Conservation (phyloP, 164 flowering plant genomes). For the Berberis thunbergii region DNA sequence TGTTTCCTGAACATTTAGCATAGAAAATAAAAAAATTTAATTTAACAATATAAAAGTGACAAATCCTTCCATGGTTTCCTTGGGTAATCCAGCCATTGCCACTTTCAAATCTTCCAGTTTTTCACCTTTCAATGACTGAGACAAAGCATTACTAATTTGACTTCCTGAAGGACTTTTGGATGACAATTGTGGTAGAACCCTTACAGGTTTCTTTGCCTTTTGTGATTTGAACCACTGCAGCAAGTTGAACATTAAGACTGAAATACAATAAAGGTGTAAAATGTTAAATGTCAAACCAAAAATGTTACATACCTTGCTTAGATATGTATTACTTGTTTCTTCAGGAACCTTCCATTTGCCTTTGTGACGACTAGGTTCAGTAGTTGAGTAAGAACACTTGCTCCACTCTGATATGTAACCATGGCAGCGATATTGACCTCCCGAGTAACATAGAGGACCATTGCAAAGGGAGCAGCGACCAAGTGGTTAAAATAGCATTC, state of each 20-base stretch:
- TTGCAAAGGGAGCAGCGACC: conserved; percentile 66
- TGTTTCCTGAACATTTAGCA: not conserved
- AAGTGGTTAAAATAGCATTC: conserved; percentile 93
- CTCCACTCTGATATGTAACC: conserved; percentile 93
- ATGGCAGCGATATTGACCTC: conserved; percentile 62
- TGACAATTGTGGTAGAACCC: conserved; percentile 54
- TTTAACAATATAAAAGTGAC: not conserved
- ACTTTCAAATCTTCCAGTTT: conserved; percentile 59
- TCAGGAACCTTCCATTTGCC: conserved; percentile 90
- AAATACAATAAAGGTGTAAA: not conserved
- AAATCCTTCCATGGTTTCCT: conserved; percentile 42
- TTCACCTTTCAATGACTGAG: conserved; percentile 36
- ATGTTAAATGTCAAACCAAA: not conserved
- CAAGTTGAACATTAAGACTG: conserved; percentile 4
- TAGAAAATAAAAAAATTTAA: not conserved
- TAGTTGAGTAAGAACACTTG: conserved; percentile 75
- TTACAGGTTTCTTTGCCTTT: conserved; percentile 52
- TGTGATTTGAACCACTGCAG: conserved; percentile 90
- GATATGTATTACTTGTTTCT: conserved; percentile 52
- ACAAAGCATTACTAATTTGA: conserved; percentile 19
- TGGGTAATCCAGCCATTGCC: conserved; percentile 41
- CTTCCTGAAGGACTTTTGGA: conserved; percentile 26
- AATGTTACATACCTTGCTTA: conserved; percentile 46
- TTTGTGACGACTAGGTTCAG: conserved; percentile 56
- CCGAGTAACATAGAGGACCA: conserved; percentile 60